A percentile compares a stretch with the other conserved stretches of the same genome.
Conservation (phyloP, 2,329 filamentous ascomycete genomes). For the Ceratocystis destructans region DNA sequence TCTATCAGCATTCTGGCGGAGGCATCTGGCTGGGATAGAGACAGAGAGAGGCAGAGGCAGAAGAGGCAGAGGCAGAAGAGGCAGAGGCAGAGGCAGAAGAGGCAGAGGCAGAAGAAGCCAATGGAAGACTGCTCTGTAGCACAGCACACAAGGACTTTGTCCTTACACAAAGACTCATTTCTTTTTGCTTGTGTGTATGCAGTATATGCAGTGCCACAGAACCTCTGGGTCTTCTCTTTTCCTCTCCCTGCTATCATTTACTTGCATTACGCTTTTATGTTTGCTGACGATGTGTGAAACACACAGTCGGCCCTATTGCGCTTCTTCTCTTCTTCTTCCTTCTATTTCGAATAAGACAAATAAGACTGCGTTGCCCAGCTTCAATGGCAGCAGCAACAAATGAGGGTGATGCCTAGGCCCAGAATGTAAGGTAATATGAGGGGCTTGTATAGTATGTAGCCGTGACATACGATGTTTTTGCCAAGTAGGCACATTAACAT, state of each 20-base stretch:
- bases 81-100: too few species aligned
- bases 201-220: not conserved
- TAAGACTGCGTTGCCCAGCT: not conserved
- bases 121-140: too few species aligned
- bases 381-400: not conserved
- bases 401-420: not conserved
- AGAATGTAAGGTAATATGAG: too few species aligned
- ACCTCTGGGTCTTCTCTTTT: too few species aligned
- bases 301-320: not conserved
- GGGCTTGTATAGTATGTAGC: too few species aligned
- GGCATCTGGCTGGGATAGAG: not conserved
- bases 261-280: not conserved
- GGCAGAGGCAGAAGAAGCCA: too few species aligned
- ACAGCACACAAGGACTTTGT: not conserved
- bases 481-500: not conserved
- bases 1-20: not conserved
- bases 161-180: not conserved
- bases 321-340: not conserved
- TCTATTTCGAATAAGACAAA: not conserved
- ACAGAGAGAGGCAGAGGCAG: not conserved
- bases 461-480: too few species aligned
- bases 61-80: too few species aligned
- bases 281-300: not conserved
- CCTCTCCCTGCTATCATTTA: not conserved
- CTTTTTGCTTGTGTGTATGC: not conserved